Base-by-base conservation (phyloP, 2,329 filamentous ascomycete genomes). In the Cercospora sojina region DNA sequence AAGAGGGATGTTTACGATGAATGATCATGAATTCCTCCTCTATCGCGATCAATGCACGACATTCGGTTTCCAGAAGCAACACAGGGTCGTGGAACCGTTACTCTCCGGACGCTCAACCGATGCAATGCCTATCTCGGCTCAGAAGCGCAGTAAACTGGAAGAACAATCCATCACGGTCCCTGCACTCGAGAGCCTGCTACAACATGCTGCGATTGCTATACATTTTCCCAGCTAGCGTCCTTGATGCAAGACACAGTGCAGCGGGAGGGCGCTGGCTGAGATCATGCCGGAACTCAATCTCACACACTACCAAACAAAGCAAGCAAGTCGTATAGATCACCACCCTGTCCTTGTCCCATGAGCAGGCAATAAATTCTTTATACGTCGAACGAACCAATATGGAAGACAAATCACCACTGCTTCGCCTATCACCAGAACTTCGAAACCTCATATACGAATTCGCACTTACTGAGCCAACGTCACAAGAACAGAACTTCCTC, bases 391-490 rank as follows among this genome's bases (percentile, higher is more conserved):
- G 29, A 25, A 35, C 3, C 20, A 23, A 35, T 7, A 57, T 35
- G 53, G 29, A 47, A 25, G 60, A 64, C 12, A 23, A 7, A n/a
- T 67, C 67, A 27, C 59, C 62, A 23, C 43, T 67, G n/a, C 25
- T 69, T 9, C 47, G 58, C 5, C 47, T 70, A 13, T 61, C 66
- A 2, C 53, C 64, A 31, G 67, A 70, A 47, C 63, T 70, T 5
- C 60, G 64, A 10, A 69, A 69, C 38, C 62, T 57, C 38, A 64
- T 69, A 29, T 70, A 67, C 67, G 59, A 69, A 58, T 63, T 62
- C 51, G 62, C 56, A 20, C 65, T 62, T n/a, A 57, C 27, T 9
- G 27, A 31, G 29, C 29, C 9, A 59, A 47, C 35, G 12, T 32
- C 27, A 12, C 53, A 35, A 27, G 32, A 49, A 53, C 13, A 35